phyloP scores from a whole-genome alignment of 306 rosid genomes.

The Lithocarpus polystachyus region DNA sequence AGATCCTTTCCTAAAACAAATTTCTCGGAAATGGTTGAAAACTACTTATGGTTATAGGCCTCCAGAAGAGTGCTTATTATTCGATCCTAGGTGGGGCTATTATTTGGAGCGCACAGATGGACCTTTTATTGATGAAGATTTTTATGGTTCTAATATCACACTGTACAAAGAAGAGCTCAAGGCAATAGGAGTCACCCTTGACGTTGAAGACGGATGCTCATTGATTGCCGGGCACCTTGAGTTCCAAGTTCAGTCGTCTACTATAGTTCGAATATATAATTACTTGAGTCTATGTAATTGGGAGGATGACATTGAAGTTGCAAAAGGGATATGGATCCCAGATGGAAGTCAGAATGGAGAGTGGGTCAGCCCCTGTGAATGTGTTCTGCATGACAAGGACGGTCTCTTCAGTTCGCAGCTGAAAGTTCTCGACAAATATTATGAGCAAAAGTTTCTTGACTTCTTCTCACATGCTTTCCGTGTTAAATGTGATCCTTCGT shows the following conservation, averaged over 20 bases:
- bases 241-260: slow-evolving; percentile 28
- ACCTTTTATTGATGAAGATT: slow-evolving; percentile 58
- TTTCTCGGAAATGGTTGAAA: slow-evolving; percentile 59
- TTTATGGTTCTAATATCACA: slow-evolving; percentile 42
- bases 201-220: slow-evolving; percentile 32
- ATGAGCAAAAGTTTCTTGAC: slow-evolving; percentile 23
- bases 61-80: slow-evolving; percentile 53
- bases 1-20: slow-evolving; percentile 23
- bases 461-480: slow-evolving; percentile 46
- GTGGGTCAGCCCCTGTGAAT: slow-evolving; percentile 45
- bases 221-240: slow-evolving; percentile 48
- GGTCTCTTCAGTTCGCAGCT: slow-evolving; percentile 51
- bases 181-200: slow-evolving; percentile 47
- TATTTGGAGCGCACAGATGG: slow-evolving; percentile 50
- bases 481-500: slow-evolving; percentile 36
- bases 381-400: slow-evolving; percentile 50
- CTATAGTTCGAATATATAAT: slow-evolving; percentile 29
- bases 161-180: slow-evolving; percentile 47
- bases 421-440: slow-evolving; percentile 40
- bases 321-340: slow-evolving; percentile 53
- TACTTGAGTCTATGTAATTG: slow-evolving; percentile 4
- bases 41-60: slow-evolving; percentile 50
- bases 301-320: slow-evolving; percentile 31
- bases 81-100: slow-evolving; percentile 39
- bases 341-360: slow-evolving; percentile 25